A percentile compares a stretch with the other conserved stretches of the same genome.
These are phyloP conservation scores for Esteya vermicola DNA, from an alignment of 2,329 filamentous ascomycete genomes.

Conservation along the genomic window DNA sequence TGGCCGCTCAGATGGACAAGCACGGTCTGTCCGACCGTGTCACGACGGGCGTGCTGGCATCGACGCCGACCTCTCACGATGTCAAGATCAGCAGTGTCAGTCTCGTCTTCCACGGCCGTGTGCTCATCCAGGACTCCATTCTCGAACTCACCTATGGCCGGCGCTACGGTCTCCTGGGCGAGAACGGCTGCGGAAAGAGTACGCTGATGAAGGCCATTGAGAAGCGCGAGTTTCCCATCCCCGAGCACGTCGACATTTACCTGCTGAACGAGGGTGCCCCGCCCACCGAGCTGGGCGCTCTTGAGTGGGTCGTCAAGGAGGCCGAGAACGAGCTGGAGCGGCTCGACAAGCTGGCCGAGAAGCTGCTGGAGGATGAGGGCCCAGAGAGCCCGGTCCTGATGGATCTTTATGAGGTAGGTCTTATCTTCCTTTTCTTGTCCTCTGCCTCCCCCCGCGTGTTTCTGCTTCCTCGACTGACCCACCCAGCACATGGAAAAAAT, in stretches of 20 bases:
- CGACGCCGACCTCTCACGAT: slow-evolving; percentile 72
- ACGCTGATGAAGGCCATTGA: slow-evolving; percentile 94
- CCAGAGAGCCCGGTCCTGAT: slow-evolving; percentile 82
- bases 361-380: slow-evolving; percentile 80
- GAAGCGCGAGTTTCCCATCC: slow-evolving; percentile 87
- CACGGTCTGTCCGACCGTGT: slow-evolving; percentile 93
- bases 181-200: slow-evolving; percentile 99
- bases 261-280: slow-evolving; percentile 94
- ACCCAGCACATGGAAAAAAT: slow-evolving; percentile 88
- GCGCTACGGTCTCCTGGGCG: slow-evolving; percentile 86
- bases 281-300: slow-evolving; percentile 71
- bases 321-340: slow-evolving; percentile 85
- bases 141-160: slow-evolving; percentile 87
- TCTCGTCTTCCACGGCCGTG: slow-evolving; percentile 93
- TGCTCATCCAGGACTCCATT: slow-evolving; percentile 85
- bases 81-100: slow-evolving; percentile 93
- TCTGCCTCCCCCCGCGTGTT: slow-evolving; percentile 11
- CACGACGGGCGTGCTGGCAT: slow-evolving; percentile 90
- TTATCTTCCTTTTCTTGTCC: not conserved
- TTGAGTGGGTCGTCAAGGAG: slow-evolving; percentile 95
- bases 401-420: slow-evolving; percentile 87
- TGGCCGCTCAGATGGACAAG: slow-evolving; percentile 89
- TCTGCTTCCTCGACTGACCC: not conserved
- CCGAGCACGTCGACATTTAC: slow-evolving; percentile 95
- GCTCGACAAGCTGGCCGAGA: slow-evolving; percentile 78